A percentile compares a stretch with the other conserved stretches of the same genome.
phyloP scores from a whole-genome alignment of 2,329 filamentous ascomycete species.

The Colletotrichum nymphaeae region DNA sequence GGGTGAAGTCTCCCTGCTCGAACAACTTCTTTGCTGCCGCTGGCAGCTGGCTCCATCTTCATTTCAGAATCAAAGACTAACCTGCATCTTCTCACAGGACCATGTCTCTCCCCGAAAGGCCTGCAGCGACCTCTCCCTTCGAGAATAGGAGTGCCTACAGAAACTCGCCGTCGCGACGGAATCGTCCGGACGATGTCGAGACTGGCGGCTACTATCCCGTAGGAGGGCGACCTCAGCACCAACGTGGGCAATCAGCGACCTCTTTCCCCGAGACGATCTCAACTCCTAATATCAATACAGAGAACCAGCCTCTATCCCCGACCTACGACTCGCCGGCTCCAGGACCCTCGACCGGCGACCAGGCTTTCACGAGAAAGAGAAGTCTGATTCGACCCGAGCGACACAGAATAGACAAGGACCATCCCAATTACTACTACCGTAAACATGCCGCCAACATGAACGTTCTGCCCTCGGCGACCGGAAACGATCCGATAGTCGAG shows the following conservation, averaged over 20 bases:
- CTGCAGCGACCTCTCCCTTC: constrained; percentile 70
- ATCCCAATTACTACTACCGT: constrained; percentile 96
- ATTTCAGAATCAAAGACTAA: constrained; percentile 16
- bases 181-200: constrained; percentile 77
- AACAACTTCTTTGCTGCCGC: neutral
- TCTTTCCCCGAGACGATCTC: constrained; percentile 69
- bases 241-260: constrained; percentile 67
- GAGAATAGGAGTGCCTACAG: constrained; percentile 74
- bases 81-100: constrained; percentile 45
- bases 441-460: constrained; percentile 95
- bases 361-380: constrained; percentile 75
- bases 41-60: neutral
- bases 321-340: constrained; percentile 48
- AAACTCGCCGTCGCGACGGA: constrained; percentile 75
- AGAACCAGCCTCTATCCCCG: constrained; percentile 66
- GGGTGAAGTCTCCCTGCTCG: constrained; percentile 34
- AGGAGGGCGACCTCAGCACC: constrained; percentile 56
- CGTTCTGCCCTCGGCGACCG: constrained; percentile 89
- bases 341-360: constrained; percentile 34
- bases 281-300: constrained; percentile 66
- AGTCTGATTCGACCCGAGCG: constrained; percentile 92
- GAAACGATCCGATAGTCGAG: constrained; percentile 89
- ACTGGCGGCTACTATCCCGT: constrained; percentile 64
- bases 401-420: constrained; percentile 83
- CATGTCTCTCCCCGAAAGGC: constrained; percentile 74